These are phyloP conservation scores for Ceratobasidium theobromae DNA, from an alignment of 1,284 basidiomycete genomes.

Conservation along the genomic window DNA sequence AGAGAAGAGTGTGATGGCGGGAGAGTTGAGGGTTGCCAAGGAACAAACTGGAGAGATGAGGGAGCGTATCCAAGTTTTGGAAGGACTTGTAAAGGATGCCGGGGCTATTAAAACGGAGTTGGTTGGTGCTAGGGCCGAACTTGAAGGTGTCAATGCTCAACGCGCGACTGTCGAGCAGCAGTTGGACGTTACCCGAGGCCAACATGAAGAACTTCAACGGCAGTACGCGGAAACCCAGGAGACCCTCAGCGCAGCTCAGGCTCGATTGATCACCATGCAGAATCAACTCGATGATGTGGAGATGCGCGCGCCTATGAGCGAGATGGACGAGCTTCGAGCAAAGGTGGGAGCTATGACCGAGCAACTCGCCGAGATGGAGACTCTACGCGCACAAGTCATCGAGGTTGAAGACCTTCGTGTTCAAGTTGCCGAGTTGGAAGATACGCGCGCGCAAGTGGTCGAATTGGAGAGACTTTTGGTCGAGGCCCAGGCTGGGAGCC, in stretches of 20 bases:
- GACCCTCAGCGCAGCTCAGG: neutral
- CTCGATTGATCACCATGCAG: neutral
- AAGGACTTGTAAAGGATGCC: neutral
- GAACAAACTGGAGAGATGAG: conserved; percentile 18
- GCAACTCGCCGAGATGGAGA: conserved; percentile 1
- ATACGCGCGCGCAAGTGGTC: conserved; percentile 22
- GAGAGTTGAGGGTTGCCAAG: conserved; percentile 15
- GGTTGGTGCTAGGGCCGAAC: neutral
- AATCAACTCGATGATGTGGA: conserved; percentile 18
- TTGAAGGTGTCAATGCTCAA: neutral
- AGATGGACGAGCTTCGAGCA: conserved; percentile 9
- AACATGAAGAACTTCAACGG: neutral
- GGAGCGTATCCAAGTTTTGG: neutral
- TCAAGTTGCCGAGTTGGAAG: conserved; percentile 21
- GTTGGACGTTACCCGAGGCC: neutral
- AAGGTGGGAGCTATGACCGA: neutral
- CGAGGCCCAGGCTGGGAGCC: conserved; percentile 12
- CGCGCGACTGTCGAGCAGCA: conserved; percentile 5
- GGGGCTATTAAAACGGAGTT: conserved; percentile 8
- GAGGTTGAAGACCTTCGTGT: conserved; percentile 24
- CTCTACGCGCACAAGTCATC: neutral
- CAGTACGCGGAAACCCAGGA: neutral
- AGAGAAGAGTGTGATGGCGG: conserved; percentile 25
- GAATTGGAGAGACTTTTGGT: conserved; percentile 21
- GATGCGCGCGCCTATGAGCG: conserved; percentile 27